Conservation (phyloP, 805 yeast genomes). For the Dipodascopsis tothii region DNA sequence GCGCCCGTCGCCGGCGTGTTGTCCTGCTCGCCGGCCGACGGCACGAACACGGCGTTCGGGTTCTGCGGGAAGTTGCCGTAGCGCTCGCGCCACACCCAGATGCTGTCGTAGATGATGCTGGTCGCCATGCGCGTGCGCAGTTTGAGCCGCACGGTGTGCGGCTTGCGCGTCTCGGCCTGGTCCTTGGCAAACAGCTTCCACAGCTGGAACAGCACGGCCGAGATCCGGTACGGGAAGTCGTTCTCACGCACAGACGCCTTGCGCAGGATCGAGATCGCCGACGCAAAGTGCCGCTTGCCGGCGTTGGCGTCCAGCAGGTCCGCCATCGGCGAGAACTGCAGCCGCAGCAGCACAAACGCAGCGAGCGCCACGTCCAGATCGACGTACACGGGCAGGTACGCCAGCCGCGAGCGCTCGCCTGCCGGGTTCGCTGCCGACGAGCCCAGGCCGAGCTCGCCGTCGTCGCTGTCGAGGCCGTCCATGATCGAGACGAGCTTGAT, state of each 20-base stretch:
- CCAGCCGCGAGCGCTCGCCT: conserved; percentile 54
- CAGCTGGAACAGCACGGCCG: conserved; percentile 88
- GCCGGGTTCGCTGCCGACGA: too few species aligned
- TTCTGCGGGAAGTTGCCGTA: conserved; percentile 44
- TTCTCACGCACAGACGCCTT: conserved; percentile 81
- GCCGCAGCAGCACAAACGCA: conserved; percentile 75
- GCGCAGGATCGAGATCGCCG: conserved; percentile 60
- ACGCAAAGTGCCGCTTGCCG: conserved; percentile 39
- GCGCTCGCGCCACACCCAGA: conserved; percentile 75
- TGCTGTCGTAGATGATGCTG: conserved; percentile 82
- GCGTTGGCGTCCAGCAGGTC: conserved; percentile 39
- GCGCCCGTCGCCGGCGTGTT: background rate
- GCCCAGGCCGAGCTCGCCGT: conserved; percentile 40
- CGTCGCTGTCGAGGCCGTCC: conserved; percentile 53
- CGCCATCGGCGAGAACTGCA: conserved; percentile 66
- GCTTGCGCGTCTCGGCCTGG: conserved; percentile 18
- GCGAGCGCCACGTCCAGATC: conserved; percentile 84
- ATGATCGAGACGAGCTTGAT: conserved; percentile 29
- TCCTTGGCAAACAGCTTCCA: conserved; percentile 69
- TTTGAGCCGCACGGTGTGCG: conserved; percentile 23
- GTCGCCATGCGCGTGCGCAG: conserved; percentile 85
- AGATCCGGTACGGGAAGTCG: conserved; percentile 85
- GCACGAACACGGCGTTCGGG: background rate
- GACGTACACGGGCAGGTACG: conserved; percentile 72
- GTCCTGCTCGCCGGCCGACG: background rate